A percentile compares a stretch with the other conserved stretches of the same genome.
Conservation (phyloP, 108 stramenopile species). For the Cyclotella choctawhatcheeana region DNA sequence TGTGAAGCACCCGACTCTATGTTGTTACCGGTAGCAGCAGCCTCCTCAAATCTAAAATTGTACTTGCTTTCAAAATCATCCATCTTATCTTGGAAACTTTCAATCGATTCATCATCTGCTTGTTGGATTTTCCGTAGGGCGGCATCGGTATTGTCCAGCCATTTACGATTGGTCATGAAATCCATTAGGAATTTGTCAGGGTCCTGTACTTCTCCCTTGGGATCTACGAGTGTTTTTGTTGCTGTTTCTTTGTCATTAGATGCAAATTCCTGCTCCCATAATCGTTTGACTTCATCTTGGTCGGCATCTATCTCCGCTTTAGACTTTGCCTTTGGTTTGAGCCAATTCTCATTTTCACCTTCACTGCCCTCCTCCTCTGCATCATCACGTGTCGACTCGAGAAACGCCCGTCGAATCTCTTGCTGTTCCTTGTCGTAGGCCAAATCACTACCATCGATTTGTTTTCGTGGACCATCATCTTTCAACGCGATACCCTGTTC, state of each 20-base stretch:
- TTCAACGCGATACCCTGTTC: slow-evolving; percentile 11
- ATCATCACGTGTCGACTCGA: slow-evolving; percentile 62
- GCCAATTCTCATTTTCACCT: slow-evolving; percentile 33
- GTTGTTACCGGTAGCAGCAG: slow-evolving; percentile 48
- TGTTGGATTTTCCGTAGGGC: slow-evolving; percentile 17
- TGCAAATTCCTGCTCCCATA: slow-evolving; percentile 67
- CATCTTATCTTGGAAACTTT: slow-evolving; percentile 85
- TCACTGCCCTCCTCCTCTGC: slow-evolving; percentile 42
- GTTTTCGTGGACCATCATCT: slow-evolving; percentile 1
- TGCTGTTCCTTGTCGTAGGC: slow-evolving; percentile 95
- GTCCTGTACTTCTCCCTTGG: slow-evolving; percentile 90
- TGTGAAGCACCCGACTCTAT: slow-evolving; percentile 64
- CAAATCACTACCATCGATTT: slow-evolving; percentile 36
- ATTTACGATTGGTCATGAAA: slow-evolving; percentile 82
- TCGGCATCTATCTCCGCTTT: slow-evolving; percentile 3
- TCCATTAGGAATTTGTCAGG: slow-evolving; percentile 87
- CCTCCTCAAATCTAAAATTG: slow-evolving; percentile 99
- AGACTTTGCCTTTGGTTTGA: slow-evolving; percentile 46
- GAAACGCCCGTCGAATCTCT: slow-evolving; percentile 82
- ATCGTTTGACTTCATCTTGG: slow-evolving; percentile 64
- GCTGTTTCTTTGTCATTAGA: slow-evolving; percentile 30
- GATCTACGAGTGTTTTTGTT: slow-evolving; percentile 62
- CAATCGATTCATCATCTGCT: slow-evolving; percentile 58
- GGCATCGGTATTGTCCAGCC: slow-evolving; percentile 63
- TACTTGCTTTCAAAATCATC: slow-evolving; percentile 98